Conservation (phyloP, 2,329 filamentous ascomycete species). For the Alternaria ventricosa region DNA sequence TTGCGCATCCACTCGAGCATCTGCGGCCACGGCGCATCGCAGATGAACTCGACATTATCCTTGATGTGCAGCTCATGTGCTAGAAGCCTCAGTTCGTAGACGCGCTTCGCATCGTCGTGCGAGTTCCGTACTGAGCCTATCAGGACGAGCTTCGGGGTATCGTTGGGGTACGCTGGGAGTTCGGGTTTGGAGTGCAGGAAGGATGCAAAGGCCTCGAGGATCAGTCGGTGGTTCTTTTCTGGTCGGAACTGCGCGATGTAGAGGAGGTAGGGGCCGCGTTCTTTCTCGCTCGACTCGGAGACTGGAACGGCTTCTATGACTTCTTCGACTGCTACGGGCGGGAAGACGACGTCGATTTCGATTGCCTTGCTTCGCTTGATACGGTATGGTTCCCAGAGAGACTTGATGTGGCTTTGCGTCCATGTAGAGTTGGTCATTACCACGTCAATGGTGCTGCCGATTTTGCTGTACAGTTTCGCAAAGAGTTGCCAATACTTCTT, state of each 20-base stretch:
- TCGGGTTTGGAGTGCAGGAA: conserved; percentile 60
- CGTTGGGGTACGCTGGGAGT: conserved; percentile 53
- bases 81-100: conserved; percentile 86
- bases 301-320: conserved; percentile 77
- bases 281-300: conserved; percentile 69
- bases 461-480: conserved; percentile 79
- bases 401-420: conserved; percentile 80
- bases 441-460: conserved; percentile 84
- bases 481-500: conserved; percentile 86
- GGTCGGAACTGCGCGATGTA: conserved; percentile 98
- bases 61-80: conserved; percentile 83
- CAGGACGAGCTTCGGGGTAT: conserved; percentile 73
- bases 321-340: conserved; percentile 88
- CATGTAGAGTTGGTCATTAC: conserved; percentile 98
- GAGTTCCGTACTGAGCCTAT: conserved; percentile 92
- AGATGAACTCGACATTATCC: conserved; percentile 83
- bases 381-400: conserved; percentile 72
- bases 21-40: conserved; percentile 87
- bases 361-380: conserved; percentile 53
- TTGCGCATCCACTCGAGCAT: conserved; percentile 80
- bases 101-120: conserved; percentile 74
- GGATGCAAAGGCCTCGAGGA: conserved; percentile 81
- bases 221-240: conserved; percentile 92
- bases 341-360: conserved; percentile 80
- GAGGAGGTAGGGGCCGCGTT: conserved; percentile 74